Conservation (phyloP, 1,284 basidiomycete species). For the Rhizopogon hawkerae region DNA sequence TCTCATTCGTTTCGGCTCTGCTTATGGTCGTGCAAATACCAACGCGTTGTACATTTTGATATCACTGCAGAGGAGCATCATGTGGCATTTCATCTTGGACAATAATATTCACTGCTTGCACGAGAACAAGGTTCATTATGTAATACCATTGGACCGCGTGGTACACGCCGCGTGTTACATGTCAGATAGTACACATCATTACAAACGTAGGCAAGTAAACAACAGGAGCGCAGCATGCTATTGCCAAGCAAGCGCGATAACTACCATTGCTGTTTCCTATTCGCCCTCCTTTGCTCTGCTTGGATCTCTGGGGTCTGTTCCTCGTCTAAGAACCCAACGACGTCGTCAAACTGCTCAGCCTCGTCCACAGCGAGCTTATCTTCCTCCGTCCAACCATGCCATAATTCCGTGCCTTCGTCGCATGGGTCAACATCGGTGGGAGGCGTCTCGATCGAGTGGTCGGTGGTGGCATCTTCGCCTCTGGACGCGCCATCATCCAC, state of each 20-base stretch:
- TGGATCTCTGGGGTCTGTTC: slow-evolving; percentile 31
- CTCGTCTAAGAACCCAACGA: slow-evolving; percentile 55
- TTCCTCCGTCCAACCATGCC: slow-evolving; percentile 36
- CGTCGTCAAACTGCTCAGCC: slow-evolving; percentile 57
- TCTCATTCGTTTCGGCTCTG: not conserved
- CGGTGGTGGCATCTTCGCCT: slow-evolving; percentile 13
- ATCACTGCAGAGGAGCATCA: not conserved
- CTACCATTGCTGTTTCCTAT: slow-evolving; percentile 8
- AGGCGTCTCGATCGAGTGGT: not conserved
- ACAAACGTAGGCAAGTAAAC: not conserved
- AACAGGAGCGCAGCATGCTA: not conserved
- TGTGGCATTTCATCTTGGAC: not conserved
- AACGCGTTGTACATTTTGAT: not conserved
- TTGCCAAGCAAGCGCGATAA: not conserved
- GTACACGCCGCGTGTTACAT: not conserved
- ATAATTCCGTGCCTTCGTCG: slow-evolving; percentile 32
- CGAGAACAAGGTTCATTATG: not conserved
- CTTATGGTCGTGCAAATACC: not conserved
- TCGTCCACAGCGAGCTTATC: slow-evolving; percentile 47
- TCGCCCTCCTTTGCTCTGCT: slow-evolving; percentile 7
- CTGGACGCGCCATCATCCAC: slow-evolving; percentile 10
- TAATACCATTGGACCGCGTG: not conserved
- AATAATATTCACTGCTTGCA: not conserved
- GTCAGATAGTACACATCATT: slow-evolving; percentile 1
- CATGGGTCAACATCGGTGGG: slow-evolving; percentile 5